These are phyloP conservation scores for Fusarium virguliforme DNA, from an alignment of 2,329 filamentous ascomycete genomes.

Conservation along the genomic window DNA sequence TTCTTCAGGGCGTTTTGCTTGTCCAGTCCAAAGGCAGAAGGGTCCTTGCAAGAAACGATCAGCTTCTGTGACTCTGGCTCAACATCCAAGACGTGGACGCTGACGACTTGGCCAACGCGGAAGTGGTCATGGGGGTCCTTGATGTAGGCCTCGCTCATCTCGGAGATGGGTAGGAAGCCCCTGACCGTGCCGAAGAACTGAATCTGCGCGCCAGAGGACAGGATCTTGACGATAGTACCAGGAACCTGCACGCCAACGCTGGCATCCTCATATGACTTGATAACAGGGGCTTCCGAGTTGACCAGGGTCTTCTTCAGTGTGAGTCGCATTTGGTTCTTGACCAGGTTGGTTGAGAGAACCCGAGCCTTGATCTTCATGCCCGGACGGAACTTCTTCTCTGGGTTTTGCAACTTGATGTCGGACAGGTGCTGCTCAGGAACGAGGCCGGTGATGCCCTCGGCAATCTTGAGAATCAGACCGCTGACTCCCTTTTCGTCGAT, in stretches of 20 bases:
- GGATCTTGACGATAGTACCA: slow-evolving; percentile 88
- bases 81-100: slow-evolving; percentile 87
- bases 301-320: slow-evolving; percentile 96
- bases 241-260: slow-evolving; percentile 82
- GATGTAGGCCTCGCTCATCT: slow-evolving; percentile 99
- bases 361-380: slow-evolving; percentile 88
- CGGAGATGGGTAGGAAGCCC: slow-evolving; percentile 91
- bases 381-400: slow-evolving; percentile 95
- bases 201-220: slow-evolving; percentile 85
- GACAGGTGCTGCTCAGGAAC: slow-evolving; percentile 91
- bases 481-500: slow-evolving; percentile 83
- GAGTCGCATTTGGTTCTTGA: slow-evolving; percentile 84
- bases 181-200: slow-evolving; percentile 90
- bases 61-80: slow-evolving; percentile 80
- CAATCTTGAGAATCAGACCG: slow-evolving; percentile 86
- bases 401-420: slow-evolving; percentile 89
- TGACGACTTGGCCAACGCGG: slow-evolving; percentile 90
- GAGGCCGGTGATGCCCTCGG: slow-evolving; percentile 90
- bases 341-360: slow-evolving; percentile 84
- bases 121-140: slow-evolving; percentile 92
- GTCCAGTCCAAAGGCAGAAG: slow-evolving; percentile 80
- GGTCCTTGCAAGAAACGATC: slow-evolving; percentile 94
- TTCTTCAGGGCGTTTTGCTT: slow-evolving; percentile 84
- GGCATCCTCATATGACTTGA: slow-evolving; percentile 84
- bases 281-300: slow-evolving; percentile 86